Conservation (phyloP, 371 early-diverging fungal species). For the Circinella umbellata region DNA sequence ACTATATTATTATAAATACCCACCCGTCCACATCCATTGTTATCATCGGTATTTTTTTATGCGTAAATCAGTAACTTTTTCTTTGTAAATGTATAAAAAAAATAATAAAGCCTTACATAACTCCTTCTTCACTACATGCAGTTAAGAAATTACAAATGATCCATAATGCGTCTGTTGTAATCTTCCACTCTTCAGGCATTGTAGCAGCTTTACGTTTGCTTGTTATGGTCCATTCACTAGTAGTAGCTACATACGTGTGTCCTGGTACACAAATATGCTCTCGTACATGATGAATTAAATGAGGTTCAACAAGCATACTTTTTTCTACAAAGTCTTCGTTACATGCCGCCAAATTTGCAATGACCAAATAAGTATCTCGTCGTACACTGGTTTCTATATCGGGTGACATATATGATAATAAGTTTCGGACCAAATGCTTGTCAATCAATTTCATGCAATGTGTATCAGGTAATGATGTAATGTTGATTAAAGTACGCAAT, state of each 20-base stretch:
- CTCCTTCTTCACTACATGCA: constrained; percentile 34
- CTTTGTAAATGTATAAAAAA: too few species aligned
- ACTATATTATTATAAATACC: background rate
- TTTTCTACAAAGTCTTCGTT: constrained; percentile 46
- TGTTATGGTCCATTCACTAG: constrained; percentile 17
- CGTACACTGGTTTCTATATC: constrained; percentile 33
- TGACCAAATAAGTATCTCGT: constrained; percentile 55
- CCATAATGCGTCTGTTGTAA: constrained; percentile 59
- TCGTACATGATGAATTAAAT: constrained; percentile 43
- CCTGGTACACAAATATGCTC: constrained; percentile 42
- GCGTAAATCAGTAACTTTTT: too few species aligned
- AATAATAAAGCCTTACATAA: constrained; percentile 26
- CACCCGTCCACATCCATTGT: too few species aligned
- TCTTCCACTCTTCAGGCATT: constrained; percentile 56
- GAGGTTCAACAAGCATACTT: constrained; percentile 37
- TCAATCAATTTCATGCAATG: constrained; percentile 43
- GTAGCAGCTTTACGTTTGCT: constrained; percentile 4
- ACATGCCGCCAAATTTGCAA: constrained; percentile 60
- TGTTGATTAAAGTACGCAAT: constrained; percentile 55
- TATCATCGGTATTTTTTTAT: too few species aligned
- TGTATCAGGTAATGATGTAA: constrained; percentile 59
- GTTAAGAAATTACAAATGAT: constrained; percentile 58
- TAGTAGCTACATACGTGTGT: constrained; percentile 17
- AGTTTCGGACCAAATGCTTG: constrained; percentile 33
- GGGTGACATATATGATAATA: constrained; percentile 26